Conservation (phyloP, 2,329 filamentous ascomycete genomes). For the Fusarium sp. region DNA sequence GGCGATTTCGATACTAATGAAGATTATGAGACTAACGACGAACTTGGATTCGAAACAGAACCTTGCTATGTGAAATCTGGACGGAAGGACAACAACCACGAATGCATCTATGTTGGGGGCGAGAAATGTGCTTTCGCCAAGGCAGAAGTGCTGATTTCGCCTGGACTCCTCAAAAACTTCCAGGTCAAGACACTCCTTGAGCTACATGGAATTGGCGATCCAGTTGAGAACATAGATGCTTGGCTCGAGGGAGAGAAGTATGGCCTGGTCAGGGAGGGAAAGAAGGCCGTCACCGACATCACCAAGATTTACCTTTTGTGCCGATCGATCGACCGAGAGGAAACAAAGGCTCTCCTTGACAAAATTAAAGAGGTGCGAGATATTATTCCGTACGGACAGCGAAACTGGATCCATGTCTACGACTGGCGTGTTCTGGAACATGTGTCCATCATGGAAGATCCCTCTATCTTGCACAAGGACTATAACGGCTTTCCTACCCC, state of each 20-base stretch:
- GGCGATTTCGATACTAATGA: neutral
- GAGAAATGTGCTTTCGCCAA: constrained; percentile 53
- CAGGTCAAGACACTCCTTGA: constrained; percentile 54
- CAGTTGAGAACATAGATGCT: constrained; percentile 49
- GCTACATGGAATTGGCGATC: constrained; percentile 55
- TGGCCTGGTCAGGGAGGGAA: neutral
- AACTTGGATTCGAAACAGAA: too few species aligned
- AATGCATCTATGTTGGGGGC: constrained; percentile 49
- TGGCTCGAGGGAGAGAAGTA: constrained; percentile 48
- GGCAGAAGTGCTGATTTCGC: constrained; percentile 55
- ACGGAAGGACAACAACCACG: neutral
- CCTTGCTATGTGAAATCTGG: too few species aligned
- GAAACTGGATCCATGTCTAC: constrained; percentile 56
- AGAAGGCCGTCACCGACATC: neutral
- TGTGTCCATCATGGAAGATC: constrained; percentile 54
- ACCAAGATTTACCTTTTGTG: constrained; percentile 55
- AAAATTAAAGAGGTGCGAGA: constrained; percentile 49
- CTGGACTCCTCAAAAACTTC: constrained; percentile 51
- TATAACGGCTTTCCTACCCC: constrained; percentile 53
- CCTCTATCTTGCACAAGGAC: constrained; percentile 45
- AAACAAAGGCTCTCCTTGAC: constrained; percentile 47
- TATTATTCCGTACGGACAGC: constrained; percentile 27
- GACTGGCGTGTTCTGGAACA: constrained; percentile 60
- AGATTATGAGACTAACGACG: neutral
- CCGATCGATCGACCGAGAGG: constrained; percentile 52